Evolutionary conservation across 2,329 filamentous ascomycete genomes (phyloP).

Genomic region (Penicillium crustosum): DNA sequence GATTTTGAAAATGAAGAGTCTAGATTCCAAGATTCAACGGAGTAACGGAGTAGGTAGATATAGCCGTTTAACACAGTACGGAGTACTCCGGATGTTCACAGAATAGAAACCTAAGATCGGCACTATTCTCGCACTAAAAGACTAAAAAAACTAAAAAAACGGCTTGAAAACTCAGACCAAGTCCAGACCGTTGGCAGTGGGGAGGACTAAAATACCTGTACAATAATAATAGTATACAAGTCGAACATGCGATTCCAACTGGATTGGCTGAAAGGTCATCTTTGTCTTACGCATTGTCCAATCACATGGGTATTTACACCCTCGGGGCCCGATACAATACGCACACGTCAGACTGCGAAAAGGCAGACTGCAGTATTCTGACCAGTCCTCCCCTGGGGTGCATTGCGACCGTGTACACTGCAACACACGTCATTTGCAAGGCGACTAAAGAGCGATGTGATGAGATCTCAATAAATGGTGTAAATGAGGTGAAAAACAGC

Average conservation of each 20-base stretch:
- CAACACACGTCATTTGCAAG: conserved; percentile 1
- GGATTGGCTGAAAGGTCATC: neutral
- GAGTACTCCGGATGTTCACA: neutral
- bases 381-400: neutral
- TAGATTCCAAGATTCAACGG: neutral
- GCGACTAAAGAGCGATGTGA: neutral
- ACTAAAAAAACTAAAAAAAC: neutral
- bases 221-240: neutral
- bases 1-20: neutral
- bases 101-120: conserved; percentile 2
- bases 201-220: neutral
- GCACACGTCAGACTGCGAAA: conserved; percentile 1
- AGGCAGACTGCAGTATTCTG: conserved; percentile 2
- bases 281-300: conserved; percentile 2
- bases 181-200: conserved; percentile 8
- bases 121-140: conserved; percentile 9
- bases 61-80: too few species aligned
- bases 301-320: neutral
- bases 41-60: too few species aligned
- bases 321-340: neutral
- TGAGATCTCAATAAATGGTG: neutral
- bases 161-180: neutral
- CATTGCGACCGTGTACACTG: neutral
- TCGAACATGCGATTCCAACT: neutral
- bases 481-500: neutral